Conservation (phyloP, 441 rosid genomes). For the Dalechampia spathulata region DNA sequence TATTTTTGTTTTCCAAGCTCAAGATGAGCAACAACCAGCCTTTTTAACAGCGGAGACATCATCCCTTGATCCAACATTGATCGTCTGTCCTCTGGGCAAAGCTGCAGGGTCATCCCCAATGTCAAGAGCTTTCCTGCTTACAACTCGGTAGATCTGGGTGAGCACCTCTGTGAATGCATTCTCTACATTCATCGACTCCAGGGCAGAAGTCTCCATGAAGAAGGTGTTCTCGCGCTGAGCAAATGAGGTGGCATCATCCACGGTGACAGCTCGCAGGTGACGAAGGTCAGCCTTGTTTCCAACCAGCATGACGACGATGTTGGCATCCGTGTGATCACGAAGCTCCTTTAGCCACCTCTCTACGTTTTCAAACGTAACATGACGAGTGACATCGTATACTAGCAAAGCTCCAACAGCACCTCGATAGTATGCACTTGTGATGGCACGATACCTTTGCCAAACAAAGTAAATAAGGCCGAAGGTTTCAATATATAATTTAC, state of each 20-base stretch:
- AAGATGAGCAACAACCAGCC: slow-evolving; percentile 76
- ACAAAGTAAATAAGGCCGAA: neutral
- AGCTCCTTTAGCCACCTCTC: slow-evolving; percentile 85
- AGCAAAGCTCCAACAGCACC: slow-evolving; percentile 94
- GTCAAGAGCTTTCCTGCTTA: slow-evolving; percentile 82
- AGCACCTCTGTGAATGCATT: slow-evolving; percentile 80
- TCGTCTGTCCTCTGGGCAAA: slow-evolving; percentile 69
- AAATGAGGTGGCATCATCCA: slow-evolving; percentile 64
- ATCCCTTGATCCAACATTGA: slow-evolving; percentile 64
- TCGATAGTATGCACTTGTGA: slow-evolving; percentile 81
- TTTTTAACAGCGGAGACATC: slow-evolving; percentile 67
- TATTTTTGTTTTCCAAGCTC: too few species aligned
- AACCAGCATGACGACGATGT: slow-evolving; percentile 82
- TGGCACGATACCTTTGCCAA: slow-evolving; percentile 69
- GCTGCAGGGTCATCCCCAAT: slow-evolving; percentile 47
- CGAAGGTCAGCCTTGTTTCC: slow-evolving; percentile 91
- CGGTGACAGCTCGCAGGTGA: slow-evolving; percentile 67
- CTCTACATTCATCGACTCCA: slow-evolving; percentile 75
- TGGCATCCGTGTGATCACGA: slow-evolving; percentile 82
- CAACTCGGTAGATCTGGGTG: slow-evolving; percentile 69
- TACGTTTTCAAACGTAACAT: slow-evolving; percentile 70
- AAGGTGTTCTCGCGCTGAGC: slow-evolving; percentile 67
- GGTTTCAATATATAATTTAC: too few species aligned
- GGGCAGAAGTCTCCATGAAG: slow-evolving; percentile 91
- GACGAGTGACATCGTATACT: slow-evolving; percentile 78